Evolutionary conservation across 306 rosid genomes (phyloP).

Genomic region (Sesbania bispinosa): DNA sequence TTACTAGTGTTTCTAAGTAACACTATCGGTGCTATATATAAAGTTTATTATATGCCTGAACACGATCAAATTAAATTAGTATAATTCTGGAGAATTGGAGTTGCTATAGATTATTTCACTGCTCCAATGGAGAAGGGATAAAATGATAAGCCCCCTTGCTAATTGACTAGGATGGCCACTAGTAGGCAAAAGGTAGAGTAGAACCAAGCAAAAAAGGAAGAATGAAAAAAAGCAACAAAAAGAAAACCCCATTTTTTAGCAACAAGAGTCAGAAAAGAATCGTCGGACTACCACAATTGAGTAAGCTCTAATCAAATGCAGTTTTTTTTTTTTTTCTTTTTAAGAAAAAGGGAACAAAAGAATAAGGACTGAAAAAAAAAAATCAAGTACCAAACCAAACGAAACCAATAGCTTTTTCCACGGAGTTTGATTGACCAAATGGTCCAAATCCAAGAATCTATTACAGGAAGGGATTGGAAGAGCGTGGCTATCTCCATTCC

Average conservation of each 20-base stretch:
- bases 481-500: neutral
- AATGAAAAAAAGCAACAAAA: constrained; percentile 17
- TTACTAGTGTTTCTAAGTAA: neutral
- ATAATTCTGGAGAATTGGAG: neutral
- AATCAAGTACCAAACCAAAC: neutral
- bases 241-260: neutral
- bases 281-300: neutral
- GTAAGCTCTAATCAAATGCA: neutral
- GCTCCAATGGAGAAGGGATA: neutral
- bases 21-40: neutral
- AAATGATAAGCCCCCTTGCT: neutral
- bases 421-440: neutral
- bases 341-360: neutral
- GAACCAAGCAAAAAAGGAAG: neutral
- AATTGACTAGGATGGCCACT: neutral
- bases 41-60: neutral
- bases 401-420: neutral
- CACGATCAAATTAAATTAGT: neutral
- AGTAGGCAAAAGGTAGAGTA: neutral
- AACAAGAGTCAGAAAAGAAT: neutral
- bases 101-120: neutral
- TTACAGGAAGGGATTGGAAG: neutral
- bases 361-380: neutral
- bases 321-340: no score
- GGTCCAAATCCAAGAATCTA: neutral